Conservation (phyloP, 768 basidiomycete species). For the Gymnopilus junonius region DNA sequence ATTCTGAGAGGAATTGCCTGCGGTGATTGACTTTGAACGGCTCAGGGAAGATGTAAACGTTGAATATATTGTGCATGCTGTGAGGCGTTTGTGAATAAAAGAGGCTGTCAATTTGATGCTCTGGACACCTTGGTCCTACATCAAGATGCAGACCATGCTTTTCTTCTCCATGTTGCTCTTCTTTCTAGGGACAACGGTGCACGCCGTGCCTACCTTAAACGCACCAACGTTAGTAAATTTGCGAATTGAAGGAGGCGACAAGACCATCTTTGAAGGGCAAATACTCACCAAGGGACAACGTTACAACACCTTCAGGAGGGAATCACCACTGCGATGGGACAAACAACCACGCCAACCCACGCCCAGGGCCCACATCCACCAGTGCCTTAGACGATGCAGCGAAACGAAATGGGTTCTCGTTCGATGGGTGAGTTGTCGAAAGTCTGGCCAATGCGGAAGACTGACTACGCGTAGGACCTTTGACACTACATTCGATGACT, state of each 20-base stretch:
- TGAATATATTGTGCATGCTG: neutral
- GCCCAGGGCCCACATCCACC: neutral
- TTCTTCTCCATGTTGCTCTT: neutral
- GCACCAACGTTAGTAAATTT: neutral
- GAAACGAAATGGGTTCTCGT: neutral
- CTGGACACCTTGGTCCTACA: neutral
- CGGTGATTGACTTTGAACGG: neutral
- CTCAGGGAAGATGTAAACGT: neutral
- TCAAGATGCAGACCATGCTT: neutral
- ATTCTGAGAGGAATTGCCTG: neutral
- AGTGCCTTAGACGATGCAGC: neutral
- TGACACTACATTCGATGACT: slow-evolving; percentile 43
- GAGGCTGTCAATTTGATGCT: neutral
- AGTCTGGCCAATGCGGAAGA: no score
- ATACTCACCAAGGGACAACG: neutral
- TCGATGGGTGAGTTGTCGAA: neutral
- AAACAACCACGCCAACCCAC: neutral
- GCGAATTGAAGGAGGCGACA: neutral
- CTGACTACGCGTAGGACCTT: slow-evolving; percentile 30
- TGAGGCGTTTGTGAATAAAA: neutral
- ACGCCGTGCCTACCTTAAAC: neutral
- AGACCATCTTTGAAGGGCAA: neutral
- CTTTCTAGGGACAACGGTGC: neutral
- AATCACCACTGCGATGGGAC: neutral
- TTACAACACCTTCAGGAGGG: neutral